These are phyloP conservation scores for Sherardia arvensis DNA, from an alignment of 257 asterid genomes.

Conservation along the genomic window DNA sequence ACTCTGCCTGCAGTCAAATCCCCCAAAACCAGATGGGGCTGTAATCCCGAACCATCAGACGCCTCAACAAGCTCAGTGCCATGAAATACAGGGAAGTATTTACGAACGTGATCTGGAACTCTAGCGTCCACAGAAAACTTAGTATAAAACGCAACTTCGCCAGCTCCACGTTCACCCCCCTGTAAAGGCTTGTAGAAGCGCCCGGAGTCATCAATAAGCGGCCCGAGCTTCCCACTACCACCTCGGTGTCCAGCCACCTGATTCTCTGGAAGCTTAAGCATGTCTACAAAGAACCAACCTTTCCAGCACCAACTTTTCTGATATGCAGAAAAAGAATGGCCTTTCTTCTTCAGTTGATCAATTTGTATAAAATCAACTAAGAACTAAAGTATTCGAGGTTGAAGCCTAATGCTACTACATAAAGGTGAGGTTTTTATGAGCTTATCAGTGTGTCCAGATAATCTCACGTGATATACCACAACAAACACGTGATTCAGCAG, in stretches of 20 bases:
- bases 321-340: too few species aligned
- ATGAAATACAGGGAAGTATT: slow-evolving; percentile 62
- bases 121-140: slow-evolving; percentile 52
- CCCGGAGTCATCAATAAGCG: slow-evolving; percentile 81
- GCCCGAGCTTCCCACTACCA: slow-evolving; percentile 58
- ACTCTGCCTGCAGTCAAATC: slow-evolving; percentile 38
- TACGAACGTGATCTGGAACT: slow-evolving; percentile 47
- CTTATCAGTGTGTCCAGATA: too few species aligned
- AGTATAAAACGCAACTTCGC: slow-evolving; percentile 61
- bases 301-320: too few species aligned
- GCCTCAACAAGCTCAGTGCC: slow-evolving; percentile 85
- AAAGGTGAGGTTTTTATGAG: too few species aligned
- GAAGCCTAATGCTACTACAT: too few species aligned
- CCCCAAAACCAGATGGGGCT: slow-evolving; percentile 56
- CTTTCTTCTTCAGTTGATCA: too few species aligned
- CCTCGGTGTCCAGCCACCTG: slow-evolving; percentile 96
- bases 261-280: slow-evolving; percentile 73
- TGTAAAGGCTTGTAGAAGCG: slow-evolving; percentile 93
- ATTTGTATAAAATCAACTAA: too few species aligned
- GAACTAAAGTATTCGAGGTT: too few species aligned
- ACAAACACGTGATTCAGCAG: too few species aligned
- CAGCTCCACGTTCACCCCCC: slow-evolving; percentile 65
- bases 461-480: too few species aligned
- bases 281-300: slow-evolving; percentile 19
- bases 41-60: slow-evolving; percentile 78